These are phyloP conservation scores for Fragilariopsis cylindrus DNA, from an alignment of 108 stramenopile species.

Conservation along the genomic window DNA sequence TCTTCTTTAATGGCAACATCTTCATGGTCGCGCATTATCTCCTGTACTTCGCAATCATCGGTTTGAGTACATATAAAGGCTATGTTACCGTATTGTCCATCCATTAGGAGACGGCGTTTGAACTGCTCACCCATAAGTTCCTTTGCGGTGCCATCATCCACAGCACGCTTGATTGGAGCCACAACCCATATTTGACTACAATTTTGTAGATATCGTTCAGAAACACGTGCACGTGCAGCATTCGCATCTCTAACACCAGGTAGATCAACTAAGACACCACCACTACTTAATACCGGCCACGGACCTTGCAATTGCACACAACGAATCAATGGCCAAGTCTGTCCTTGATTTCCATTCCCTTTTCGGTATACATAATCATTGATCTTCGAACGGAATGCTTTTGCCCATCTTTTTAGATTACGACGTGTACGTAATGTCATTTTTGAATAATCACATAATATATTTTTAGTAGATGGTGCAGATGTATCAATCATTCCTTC, in stretches of 20 bases:
- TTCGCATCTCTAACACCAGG: constrained; percentile 47
- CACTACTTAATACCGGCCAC: constrained; percentile 21
- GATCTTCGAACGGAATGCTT: constrained; percentile 33
- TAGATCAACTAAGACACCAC: constrained; percentile 29
- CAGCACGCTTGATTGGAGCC: constrained; percentile 46
- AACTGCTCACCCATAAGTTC: constrained; percentile 55
- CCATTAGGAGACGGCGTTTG: constrained; percentile 54
- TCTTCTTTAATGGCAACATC: constrained; percentile 40
- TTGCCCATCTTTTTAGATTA: constrained; percentile 35
- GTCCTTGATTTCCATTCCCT: constrained; percentile 44
- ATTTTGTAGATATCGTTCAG: constrained; percentile 44
- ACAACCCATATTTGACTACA: constrained; percentile 48
- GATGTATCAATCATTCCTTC: constrained; percentile 27
- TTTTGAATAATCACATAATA: constrained; percentile 17
- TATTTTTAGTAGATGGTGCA: constrained; percentile 25
- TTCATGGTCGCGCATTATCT: constrained; percentile 52
- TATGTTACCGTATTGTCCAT: constrained; percentile 48
- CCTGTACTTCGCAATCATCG: constrained; percentile 48
- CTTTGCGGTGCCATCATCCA: constrained; percentile 36
- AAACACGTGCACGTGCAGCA: constrained; percentile 50
- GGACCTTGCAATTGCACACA: constrained; percentile 43
- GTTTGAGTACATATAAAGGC: constrained; percentile 57
- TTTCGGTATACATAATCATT: constrained; percentile 46
- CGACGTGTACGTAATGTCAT: constrained; percentile 27
- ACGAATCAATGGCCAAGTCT: constrained; percentile 54